Percentiles rank a stretch among this genome's conserved stretches.
Conservation (phyloP, 306 rosid species). For the Canavalia ensiformis region DNA sequence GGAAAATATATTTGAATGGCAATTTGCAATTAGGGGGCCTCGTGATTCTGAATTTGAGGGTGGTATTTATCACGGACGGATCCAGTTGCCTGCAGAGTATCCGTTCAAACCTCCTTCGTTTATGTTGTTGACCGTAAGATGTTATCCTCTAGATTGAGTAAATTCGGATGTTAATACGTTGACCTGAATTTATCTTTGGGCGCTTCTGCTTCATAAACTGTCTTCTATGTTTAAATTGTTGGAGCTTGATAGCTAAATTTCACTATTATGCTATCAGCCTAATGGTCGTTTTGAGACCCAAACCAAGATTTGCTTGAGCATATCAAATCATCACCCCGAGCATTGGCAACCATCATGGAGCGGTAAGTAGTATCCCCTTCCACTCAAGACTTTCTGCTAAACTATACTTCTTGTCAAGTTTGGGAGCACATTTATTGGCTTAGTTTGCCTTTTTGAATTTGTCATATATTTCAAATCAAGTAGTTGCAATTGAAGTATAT, state of each 20-base stretch:
- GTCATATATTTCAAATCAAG: not conserved
- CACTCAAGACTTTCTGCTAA: not conserved
- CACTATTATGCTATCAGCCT: constrained; percentile 64
- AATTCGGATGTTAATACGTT: constrained; percentile 14
- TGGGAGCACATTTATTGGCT: not conserved
- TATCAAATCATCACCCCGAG: constrained; percentile 98
- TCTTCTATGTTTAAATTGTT: constrained; percentile 11
- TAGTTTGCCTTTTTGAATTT: not conserved
- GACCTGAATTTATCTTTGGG: constrained; percentile 1
- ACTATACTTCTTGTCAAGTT: constrained; percentile 11
- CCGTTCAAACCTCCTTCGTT: constrained; percentile 95
- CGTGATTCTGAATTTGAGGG: constrained; percentile 84
- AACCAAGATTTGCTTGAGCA: constrained; percentile 97
- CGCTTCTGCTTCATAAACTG: constrained; percentile 2
- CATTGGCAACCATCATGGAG: constrained; percentile 99
- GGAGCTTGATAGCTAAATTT: constrained; percentile 17
- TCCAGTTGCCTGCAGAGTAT: constrained; percentile 86
- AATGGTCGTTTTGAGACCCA: constrained; percentile 97
- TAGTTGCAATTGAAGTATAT: not conserved
- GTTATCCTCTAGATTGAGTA: constrained; percentile 2
- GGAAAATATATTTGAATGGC: constrained; percentile 99
- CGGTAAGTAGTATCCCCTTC: constrained; percentile 57
- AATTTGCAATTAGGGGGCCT: constrained; percentile 88
- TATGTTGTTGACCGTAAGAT: constrained; percentile 81
- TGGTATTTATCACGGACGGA: constrained; percentile 89